These are phyloP conservation scores for Naematelia encephala DNA, from an alignment of 768 basidiomycete genomes.

Conservation along the genomic window DNA sequence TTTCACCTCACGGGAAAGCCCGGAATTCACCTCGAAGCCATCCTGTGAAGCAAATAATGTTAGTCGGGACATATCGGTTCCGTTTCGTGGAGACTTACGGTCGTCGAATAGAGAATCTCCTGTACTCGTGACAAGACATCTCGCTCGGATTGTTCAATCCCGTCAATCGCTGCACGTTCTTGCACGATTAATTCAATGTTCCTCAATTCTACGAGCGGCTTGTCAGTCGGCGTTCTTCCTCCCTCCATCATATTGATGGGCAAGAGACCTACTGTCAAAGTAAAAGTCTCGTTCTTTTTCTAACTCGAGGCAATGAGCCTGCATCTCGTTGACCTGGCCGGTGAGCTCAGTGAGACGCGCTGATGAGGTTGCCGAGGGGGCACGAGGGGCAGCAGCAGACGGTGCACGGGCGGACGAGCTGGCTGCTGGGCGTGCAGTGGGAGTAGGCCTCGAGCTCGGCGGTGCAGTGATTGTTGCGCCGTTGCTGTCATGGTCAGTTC, in stretches of 20 bases:
- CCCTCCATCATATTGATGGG: no score
- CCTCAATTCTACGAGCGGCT: slow-evolving; percentile 63
- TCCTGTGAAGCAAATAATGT: slow-evolving; percentile 8
- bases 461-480: background rate
- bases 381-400: slow-evolving; percentile 15
- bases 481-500: background rate
- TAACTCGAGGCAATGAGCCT: slow-evolving; percentile 74
- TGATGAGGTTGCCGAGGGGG: slow-evolving; percentile 41
- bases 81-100: slow-evolving; percentile 58
- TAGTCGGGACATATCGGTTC: no score
- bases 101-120: slow-evolving; percentile 88
- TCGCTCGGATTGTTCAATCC: slow-evolving; percentile 53
- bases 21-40: slow-evolving; percentile 10
- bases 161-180: slow-evolving; percentile 65
- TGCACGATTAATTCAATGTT: slow-evolving; percentile 95
- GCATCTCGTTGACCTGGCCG: slow-evolving; percentile 75
- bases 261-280: slow-evolving; percentile 70
- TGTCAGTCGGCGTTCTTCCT: background rate
- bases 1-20: no score
- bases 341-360: slow-evolving; percentile 69
- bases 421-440: slow-evolving; percentile 10
- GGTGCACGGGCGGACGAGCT: slow-evolving; percentile 14
- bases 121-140: slow-evolving; percentile 71
- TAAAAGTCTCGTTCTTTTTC: slow-evolving; percentile 99
- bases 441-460: background rate